Evolutionary conservation across 2,329 filamentous ascomycete species (phyloP), one percentile per base, ranked within the genome.

Genomic region (Trichophyton mentagrophytes): DNA sequence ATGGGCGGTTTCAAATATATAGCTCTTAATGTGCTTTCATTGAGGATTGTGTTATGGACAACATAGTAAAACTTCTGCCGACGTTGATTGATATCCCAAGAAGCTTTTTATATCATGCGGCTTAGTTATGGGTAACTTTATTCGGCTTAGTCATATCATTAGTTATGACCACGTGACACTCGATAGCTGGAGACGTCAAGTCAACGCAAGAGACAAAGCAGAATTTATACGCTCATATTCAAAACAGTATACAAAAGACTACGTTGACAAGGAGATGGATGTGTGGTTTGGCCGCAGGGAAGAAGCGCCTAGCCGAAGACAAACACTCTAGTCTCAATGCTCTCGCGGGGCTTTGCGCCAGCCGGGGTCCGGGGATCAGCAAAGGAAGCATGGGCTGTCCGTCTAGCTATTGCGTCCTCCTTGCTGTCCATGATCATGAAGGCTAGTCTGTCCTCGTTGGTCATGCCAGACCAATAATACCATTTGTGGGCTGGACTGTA

Each of bases 241-340:
- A 51, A 30, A 8, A 40, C 20, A 15, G 51, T 51, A 59, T 7
- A 40, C 7, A 17, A n/a, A 42, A 42, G 30, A 36, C 1, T 36
- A 58, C 2, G 30, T 30, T 7, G 30, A 27, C 55, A 57, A 57
- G 30, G n/a, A 5, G 25, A 30, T 47, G 20, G 9, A 8, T 20
- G 46, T 49, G 46, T 44, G 46, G 13, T 25, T 30, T 15, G 20
- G 11, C 11, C 46, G 17, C 46, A 22, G 20, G 8, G 4, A 17
- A 30, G 49, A 15, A 22, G 42, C 11, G 20, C 13, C 66, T 65
- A 77, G 17, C 87, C 88, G 79, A 96, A 95, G 0, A 96, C 87
- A 72, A 96, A 77, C 40, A 88, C 85, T 67, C 91, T 81, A 15
- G 96, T 88, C 73, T 96, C 91, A 70, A 96, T 95, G 70, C 90